phyloP scores from a whole-genome alignment of 1,284 basidiomycete genomes.

The Albatrellus sp. region DNA sequence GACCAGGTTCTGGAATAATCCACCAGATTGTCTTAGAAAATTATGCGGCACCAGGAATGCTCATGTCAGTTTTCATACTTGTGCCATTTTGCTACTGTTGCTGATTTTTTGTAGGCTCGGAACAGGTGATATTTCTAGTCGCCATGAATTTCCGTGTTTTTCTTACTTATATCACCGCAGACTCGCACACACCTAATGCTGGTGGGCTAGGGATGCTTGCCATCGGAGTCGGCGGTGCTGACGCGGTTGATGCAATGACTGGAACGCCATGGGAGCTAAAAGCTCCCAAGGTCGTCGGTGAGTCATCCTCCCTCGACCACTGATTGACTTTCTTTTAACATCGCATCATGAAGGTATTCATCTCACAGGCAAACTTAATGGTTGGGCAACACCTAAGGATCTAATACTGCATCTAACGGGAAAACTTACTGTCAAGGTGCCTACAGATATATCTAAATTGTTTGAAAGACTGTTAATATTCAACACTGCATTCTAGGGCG shows the following conservation, averaged over 20 bases:
- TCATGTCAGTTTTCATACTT: constrained; percentile 41
- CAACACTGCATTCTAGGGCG: constrained; percentile 43
- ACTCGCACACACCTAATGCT: constrained; percentile 98
- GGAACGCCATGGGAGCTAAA: constrained; percentile 98
- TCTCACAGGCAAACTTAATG: constrained; percentile 78
- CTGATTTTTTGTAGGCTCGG: constrained; percentile 40
- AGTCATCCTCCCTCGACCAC: constrained; percentile 12
- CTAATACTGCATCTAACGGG: constrained; percentile 92
- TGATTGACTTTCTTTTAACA: background rate
- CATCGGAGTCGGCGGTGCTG: constrained; percentile 97
- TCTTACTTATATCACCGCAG: constrained; percentile 25
- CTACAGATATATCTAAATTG: constrained; percentile 15
- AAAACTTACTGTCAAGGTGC: constrained; percentile 83
- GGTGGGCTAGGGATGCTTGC: constrained; percentile 97
- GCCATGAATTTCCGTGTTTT: background rate
- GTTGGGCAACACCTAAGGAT: constrained; percentile 97
- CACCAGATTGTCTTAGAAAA: constrained; percentile 99
- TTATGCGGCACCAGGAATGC: constrained; percentile 83
- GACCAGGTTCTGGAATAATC: constrained; percentile 90
- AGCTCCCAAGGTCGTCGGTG: constrained; percentile 82
- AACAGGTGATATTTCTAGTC: constrained; percentile 39
- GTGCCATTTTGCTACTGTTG: constrained; percentile 4
- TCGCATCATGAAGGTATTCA: constrained; percentile 47
- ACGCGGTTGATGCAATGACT: constrained; percentile 98
- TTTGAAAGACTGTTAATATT: constrained; percentile 1